Evolutionary conservation across 805 yeast genomes (phyloP).

Genomic region (Torulaspora franciscae): DNA sequence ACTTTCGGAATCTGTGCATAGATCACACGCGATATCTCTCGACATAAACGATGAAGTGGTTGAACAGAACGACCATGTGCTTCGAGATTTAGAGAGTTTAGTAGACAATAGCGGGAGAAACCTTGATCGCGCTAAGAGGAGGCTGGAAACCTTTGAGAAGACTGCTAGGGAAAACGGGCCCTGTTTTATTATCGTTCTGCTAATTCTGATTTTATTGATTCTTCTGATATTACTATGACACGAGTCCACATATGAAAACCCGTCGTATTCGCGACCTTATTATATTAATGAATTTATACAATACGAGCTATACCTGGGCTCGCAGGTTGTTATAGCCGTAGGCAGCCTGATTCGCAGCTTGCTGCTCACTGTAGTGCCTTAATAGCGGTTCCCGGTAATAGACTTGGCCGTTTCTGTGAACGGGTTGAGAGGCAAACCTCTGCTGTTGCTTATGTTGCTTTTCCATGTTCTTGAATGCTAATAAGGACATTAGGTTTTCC

Average conservation of each 20-base stretch:
- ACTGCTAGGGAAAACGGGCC: conserved; percentile 46
- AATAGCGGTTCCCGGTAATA: conserved; percentile 6
- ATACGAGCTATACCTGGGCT: conserved; percentile 4
- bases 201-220: conserved; percentile 42
- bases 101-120: conserved; percentile 41
- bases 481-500: conserved; percentile 18
- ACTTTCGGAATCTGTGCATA: conserved; percentile 41
- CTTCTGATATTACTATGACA: conserved; percentile 39
- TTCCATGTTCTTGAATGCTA: conserved; percentile 22
- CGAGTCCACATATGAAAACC: neutral
- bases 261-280: neutral
- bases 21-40: conserved; percentile 43
- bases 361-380: conserved; percentile 11
- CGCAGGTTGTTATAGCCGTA: conserved; percentile 8
- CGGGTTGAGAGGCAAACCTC: conserved; percentile 6
- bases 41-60: conserved; percentile 45
- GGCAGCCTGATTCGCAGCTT: conserved; percentile 4
- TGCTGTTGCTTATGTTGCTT: conserved; percentile 23
- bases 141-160: conserved; percentile 39
- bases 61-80: conserved; percentile 42
- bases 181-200: conserved; percentile 44
- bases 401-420: conserved; percentile 7
- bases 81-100: conserved; percentile 48
- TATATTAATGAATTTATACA: neutral
- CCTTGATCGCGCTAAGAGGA: conserved; percentile 39